Percentiles rank a stretch among this genome's conserved stretches.
These are phyloP conservation scores for Penicillium soppii DNA, from an alignment of 495 filamentous ascomycete genomes.

Conservation along the genomic window DNA sequence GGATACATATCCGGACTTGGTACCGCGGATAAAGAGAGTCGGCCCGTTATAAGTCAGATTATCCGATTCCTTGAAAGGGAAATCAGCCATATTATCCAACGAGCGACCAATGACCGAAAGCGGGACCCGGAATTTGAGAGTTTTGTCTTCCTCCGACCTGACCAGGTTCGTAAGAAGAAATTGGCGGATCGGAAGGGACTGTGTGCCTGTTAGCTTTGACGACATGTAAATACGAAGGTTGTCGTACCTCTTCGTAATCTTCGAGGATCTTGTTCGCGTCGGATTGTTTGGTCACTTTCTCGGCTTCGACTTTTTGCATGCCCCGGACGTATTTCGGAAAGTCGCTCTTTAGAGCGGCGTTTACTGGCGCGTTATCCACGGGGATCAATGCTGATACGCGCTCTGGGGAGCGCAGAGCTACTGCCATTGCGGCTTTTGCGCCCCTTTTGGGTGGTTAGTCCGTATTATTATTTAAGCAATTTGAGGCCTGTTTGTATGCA, in stretches of 20 bases:
- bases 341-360: slow-evolving; percentile 66
- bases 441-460: slow-evolving; percentile 68
- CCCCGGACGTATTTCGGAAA: slow-evolving; percentile 82
- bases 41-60: slow-evolving; percentile 64
- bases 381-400: slow-evolving; percentile 69
- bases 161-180: slow-evolving; percentile 91
- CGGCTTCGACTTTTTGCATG: slow-evolving; percentile 74
- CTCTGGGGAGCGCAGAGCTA: slow-evolving; percentile 68
- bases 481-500: neutral
- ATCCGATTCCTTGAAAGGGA: slow-evolving; percentile 68
- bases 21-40: slow-evolving; percentile 81
- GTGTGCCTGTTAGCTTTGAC: slow-evolving; percentile 6
- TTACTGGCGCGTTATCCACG: slow-evolving; percentile 92
- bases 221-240: neutral
- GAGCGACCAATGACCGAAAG: slow-evolving; percentile 54
- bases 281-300: slow-evolving; percentile 59
- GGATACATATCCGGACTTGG: slow-evolving; percentile 77
- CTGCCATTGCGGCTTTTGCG: slow-evolving; percentile 89
- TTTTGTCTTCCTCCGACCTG: slow-evolving; percentile 43
- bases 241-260: slow-evolving; percentile 67
- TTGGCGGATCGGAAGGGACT: slow-evolving; percentile 76
- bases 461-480: too few species aligned
- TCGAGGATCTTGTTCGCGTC: slow-evolving; percentile 80
- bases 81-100: slow-evolving; percentile 70
- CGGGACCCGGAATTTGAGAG: slow-evolving; percentile 59